Evolutionary conservation across 768 basidiomycete species (phyloP), one percentile per base, ranked within the genome.

Genomic region (Lentinula lateritia): DNA sequence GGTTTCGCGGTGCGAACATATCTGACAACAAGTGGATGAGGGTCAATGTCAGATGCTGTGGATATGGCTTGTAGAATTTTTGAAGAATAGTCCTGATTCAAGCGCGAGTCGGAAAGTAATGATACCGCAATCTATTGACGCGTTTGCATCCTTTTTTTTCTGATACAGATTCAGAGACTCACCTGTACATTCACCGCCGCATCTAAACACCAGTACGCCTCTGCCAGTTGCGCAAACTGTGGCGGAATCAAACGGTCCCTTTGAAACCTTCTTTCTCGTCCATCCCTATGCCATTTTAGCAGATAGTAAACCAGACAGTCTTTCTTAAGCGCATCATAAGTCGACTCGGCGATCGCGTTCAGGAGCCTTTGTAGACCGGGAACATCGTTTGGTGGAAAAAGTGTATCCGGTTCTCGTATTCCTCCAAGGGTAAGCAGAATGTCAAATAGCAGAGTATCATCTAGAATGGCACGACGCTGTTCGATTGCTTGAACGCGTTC

Each of bases 141-240:
- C 41, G 53, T 39, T 58, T 13, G 36, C 53, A 50, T 53, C 61
- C 57, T 12, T 18, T 16, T 12, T 65, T 35, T 9, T 16, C 5
- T n/a, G n/a, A n/a, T 52, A 38, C 43, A n/a, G 38, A 57, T 7
- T 18, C 16, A 5, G 18, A 53, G 13, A 82, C 88, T 64, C 71
- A 92, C 91, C 52, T 81, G 71, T 55, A 89, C 70, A 48, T 85
- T 76, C n/a, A 80, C 76, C 10, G 88, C 89, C 2, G 83, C 80
- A 73, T 94, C 92, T 62, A 94, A 74, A 70, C 84, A 75, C 88
- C 89, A 94, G 74, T 93, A 93, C 68, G 92, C 92, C 74, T 91
- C 88, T n/a, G 89, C 83, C 52, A 93, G 79, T 4, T 80, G 75
- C 6, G 81, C 77, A 67, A 92, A 93, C 66, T 92, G 92, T 2